Evolutionary conservation across 2,329 filamentous ascomycete genomes (phyloP), one percentile per base, ranked within the genome.

Genomic region (Fusarium robinianum): DNA sequence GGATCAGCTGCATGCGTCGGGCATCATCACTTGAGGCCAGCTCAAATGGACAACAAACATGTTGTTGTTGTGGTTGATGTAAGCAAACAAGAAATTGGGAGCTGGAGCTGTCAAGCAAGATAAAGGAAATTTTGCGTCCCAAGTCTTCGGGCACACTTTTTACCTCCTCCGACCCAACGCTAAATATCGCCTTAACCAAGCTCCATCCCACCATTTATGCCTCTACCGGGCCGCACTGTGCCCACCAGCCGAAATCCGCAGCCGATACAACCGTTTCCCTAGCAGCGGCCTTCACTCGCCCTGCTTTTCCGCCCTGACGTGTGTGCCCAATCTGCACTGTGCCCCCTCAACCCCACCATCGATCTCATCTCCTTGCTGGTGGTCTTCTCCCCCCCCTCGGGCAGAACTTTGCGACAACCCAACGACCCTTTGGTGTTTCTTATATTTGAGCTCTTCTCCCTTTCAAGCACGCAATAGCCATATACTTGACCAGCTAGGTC

Each of bases 281-380:
- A 34, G 46, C 40, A 51, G 48, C 48, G 35, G 18, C 29, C 29
- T 37, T 25, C 44, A 45, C n/a, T n/a, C n/a, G n/a, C 32, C 18
- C 33, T 56, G 51, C 36, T 11, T 18, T 18, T 26, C 30, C 25
- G 24, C 21, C 8, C 32, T 42, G 29, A 43, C 31, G 26, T 57
- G 38, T 41, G 33, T 52, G 52, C 58, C 53, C 38, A 64, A 67
- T 64, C 49, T 63, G 62, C 63, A 66, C 64, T 66, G 65, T 69
- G 63, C 63, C 65, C 59, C 64, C 62, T 61, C 60, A 64, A 63
- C 63, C 63, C 63, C 66, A 64, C 65, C 63, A 66, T 60, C 58
- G 61, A 65, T 51, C 60, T 52, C 50, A 55, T 49, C 47, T 49
- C 36, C 37, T 39, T 38, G 36, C 37, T 46, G 34, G 41, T 41